phyloP scores from a whole-genome alignment of 1,284 basidiomycete genomes.

The Papiliotrema nemorosa region DNA sequence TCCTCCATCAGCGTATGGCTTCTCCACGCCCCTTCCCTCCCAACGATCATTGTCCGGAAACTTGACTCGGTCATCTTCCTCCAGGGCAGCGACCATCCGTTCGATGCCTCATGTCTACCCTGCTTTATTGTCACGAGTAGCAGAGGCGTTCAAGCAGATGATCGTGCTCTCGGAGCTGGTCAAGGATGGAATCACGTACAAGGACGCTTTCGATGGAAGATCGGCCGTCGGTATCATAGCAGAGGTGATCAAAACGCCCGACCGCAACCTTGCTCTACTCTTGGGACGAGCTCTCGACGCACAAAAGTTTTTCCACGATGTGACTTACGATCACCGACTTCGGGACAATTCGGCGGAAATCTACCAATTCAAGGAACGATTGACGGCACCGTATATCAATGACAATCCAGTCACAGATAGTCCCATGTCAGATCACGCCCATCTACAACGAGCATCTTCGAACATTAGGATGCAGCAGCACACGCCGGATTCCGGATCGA shows the following conservation, averaged over 20 bases:
- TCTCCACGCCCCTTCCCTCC: conserved; percentile 35
- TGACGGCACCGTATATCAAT: conserved; percentile 42
- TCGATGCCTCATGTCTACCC: conserved; percentile 84
- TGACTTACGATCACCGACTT: conserved; percentile 95
- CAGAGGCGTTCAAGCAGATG: conserved; percentile 84
- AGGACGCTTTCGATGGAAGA: conserved; percentile 91
- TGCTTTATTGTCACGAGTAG: conserved; percentile 88
- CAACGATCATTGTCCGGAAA: conserved; percentile 30
- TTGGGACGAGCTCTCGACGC: conserved; percentile 93
- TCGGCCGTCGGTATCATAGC: conserved; percentile 95
- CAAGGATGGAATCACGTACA: conserved; percentile 95
- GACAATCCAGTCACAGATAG: conserved; percentile 26
- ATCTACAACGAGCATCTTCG: conserved; percentile 6
- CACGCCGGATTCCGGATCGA: conserved; percentile 30
- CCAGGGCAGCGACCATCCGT: conserved; percentile 34
- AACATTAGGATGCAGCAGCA: conserved; percentile 5
- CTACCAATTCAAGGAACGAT: conserved; percentile 73
- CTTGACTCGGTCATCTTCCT: conserved; percentile 27
- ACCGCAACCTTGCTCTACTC: conserved; percentile 90
- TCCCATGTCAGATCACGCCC: conserved; percentile 29
- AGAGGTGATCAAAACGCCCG: conserved; percentile 96
- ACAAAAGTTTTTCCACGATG: conserved; percentile 99
- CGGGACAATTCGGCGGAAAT: conserved; percentile 85
- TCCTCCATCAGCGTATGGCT: conserved; percentile 20
- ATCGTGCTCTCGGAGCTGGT: conserved; percentile 72